A percentile compares a stretch with the other conserved stretches of the same genome.
phyloP scores from a whole-genome alignment of 73 alveolate genomes.

The Paramecium pentaurelia region DNA sequence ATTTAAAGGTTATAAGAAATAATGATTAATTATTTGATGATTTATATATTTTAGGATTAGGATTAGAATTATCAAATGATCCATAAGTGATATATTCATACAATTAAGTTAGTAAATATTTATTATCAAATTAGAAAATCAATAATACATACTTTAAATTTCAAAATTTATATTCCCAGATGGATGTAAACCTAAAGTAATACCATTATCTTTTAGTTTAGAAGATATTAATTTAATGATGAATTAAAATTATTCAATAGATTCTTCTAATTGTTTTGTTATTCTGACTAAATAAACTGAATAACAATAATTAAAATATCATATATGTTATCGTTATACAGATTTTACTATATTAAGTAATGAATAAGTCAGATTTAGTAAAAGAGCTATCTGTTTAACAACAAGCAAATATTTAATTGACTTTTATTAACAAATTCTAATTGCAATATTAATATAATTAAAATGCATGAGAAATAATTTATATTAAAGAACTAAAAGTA shows the following conservation, averaged over 20 bases:
- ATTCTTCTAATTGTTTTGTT: constrained; percentile 1
- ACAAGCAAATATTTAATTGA: background rate
- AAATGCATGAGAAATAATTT: background rate
- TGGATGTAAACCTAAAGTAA: background rate
- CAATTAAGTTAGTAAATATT: background rate
- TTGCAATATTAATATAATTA: background rate
- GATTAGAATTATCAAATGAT: background rate
- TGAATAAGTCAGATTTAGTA: background rate
- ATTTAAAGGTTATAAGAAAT: background rate
- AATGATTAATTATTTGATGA: constrained; percentile 6
- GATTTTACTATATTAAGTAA: background rate
- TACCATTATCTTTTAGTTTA: background rate
- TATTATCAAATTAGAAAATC: background rate
- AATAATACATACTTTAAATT: background rate
- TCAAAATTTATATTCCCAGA: background rate
- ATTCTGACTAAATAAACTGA: background rate
- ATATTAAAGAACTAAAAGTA: background rate
- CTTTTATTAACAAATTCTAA: background rate
- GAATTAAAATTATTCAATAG: background rate
- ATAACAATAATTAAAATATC: background rate
- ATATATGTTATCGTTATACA: background rate
- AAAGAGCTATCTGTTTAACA: constrained; percentile 1
- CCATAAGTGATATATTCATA: background rate
- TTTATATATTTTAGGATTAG: background rate
- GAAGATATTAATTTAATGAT: background rate